Conservation (phyloP, 2,329 filamentous ascomycete species). For the Nakataea oryzae region DNA sequence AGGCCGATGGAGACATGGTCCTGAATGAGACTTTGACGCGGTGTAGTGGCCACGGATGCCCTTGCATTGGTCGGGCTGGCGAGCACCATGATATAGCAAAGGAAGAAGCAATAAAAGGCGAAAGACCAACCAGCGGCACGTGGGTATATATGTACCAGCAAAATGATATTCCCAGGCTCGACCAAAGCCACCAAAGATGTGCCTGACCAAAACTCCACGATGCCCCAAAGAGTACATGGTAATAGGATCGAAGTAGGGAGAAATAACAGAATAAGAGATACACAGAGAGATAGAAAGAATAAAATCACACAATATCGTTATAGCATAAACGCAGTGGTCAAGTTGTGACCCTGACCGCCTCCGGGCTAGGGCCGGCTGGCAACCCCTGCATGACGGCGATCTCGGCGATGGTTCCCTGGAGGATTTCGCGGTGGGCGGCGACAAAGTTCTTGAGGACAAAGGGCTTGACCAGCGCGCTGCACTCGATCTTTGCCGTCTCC, state of each 20-base stretch:
- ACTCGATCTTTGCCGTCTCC: constrained; percentile 21
- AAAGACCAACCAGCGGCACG: no score
- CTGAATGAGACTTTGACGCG: no score
- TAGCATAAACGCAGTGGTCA: background rate
- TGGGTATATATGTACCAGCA: background rate
- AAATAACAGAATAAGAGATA: background rate
- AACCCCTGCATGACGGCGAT: constrained; percentile 6
- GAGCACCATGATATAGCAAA: no score
- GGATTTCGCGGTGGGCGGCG: constrained; percentile 18
- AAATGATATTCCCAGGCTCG: background rate
- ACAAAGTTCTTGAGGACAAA: constrained; percentile 22
- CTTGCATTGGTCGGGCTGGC: no score
- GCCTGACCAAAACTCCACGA: background rate
- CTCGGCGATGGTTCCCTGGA: constrained; percentile 17
- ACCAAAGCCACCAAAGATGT: background rate
- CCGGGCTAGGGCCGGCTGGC: no score
- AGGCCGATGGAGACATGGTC: no score
- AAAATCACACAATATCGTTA: background rate
- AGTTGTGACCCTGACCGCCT: background rate
- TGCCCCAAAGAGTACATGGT: background rate
- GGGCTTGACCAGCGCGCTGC: constrained; percentile 19
- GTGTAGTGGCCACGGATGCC: no score
- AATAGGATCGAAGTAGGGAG: background rate
- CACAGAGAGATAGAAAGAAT: background rate
- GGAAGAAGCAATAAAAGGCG: background rate